Conservation (phyloP, 1,284 basidiomycete species). For the Ceratobasidium papillatum region DNA sequence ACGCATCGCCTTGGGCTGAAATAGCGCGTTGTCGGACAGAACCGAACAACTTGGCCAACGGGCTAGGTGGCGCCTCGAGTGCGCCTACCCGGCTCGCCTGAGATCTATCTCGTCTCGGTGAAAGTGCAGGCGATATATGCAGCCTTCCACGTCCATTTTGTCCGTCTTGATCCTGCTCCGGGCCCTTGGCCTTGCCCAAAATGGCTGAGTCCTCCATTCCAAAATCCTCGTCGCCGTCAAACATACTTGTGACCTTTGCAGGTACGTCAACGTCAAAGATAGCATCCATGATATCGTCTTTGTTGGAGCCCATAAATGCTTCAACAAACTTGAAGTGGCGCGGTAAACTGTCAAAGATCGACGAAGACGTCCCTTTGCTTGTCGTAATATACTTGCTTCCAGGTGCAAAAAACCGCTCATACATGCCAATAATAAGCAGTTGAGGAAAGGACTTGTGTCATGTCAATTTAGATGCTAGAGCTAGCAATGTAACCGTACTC, state of each 20-base stretch:
- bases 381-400: slow-evolving; percentile 61
- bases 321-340: slow-evolving; percentile 73
- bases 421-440: slow-evolving; percentile 77
- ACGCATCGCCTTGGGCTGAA: slow-evolving; percentile 50
- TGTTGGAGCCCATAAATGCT: slow-evolving; percentile 70
- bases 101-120: slow-evolving; percentile 45
- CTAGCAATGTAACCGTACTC: slow-evolving; percentile 44
- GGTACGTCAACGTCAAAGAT: slow-evolving; percentile 72
- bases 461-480: not conserved
- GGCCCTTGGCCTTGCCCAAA: slow-evolving; percentile 29
- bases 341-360: slow-evolving; percentile 64
- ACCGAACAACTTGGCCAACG: slow-evolving; percentile 62
- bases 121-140: not conserved
- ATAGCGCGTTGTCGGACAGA: slow-evolving; percentile 48
- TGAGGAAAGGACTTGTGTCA: slow-evolving; percentile 72
- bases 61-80: slow-evolving; percentile 52
- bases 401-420: slow-evolving; percentile 75
- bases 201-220: slow-evolving; percentile 33
- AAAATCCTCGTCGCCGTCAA: slow-evolving; percentile 15
- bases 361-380: slow-evolving; percentile 61
- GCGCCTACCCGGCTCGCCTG: slow-evolving; percentile 42
- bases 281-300: slow-evolving; percentile 72
- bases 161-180: slow-evolving; percentile 5
- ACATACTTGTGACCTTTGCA: slow-evolving; percentile 28
- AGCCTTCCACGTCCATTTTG: not conserved